Evolutionary conservation across 805 yeast genomes (phyloP).

Genomic region (Candida insectalens): DNA sequence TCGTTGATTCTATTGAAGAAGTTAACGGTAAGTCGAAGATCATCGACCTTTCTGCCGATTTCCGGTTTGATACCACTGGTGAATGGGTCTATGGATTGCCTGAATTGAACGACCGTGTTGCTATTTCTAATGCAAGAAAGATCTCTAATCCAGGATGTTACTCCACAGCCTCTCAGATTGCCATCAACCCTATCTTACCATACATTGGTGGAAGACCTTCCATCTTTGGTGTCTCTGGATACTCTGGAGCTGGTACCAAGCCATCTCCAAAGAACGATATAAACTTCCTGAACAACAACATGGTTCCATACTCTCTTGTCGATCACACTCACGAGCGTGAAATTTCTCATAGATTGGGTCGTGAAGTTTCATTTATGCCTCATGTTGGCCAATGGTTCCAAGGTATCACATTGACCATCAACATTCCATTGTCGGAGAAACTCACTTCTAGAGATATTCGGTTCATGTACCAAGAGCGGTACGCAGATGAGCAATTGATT

Average conservation of each 20-base stretch:
- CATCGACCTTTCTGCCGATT: constrained; percentile 91
- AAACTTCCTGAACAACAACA: constrained; percentile 61
- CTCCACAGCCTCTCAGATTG: constrained; percentile 96
- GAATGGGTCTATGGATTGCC: constrained; percentile 96
- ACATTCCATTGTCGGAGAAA: constrained; percentile 71
- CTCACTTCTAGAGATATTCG: constrained; percentile 76
- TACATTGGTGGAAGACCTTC: constrained; percentile 51
- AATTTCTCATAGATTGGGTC: constrained; percentile 71
- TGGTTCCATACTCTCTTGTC: constrained; percentile 91
- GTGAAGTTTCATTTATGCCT: constrained; percentile 81
- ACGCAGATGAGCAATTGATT: constrained; percentile 77
- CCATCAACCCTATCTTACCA: constrained; percentile 77
- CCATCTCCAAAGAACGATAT: constrained; percentile 94
- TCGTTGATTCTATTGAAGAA: constrained; percentile 70
- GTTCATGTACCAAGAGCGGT: constrained; percentile 78
- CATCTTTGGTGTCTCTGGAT: constrained; percentile 93
- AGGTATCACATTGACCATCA: constrained; percentile 89
- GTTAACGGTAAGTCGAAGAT: constrained; percentile 68
- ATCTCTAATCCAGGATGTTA: constrained; percentile 98
- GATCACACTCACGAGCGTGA: constrained; percentile 97
- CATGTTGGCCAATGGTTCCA: constrained; percentile 99
- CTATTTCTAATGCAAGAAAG: constrained; percentile 62
- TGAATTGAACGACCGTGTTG: constrained; percentile 65
- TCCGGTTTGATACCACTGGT: constrained; percentile 80
- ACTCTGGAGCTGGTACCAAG: constrained; percentile 98